Conservation (phyloP, 495 filamentous ascomycete genomes). For the Aspergillus affinis region DNA sequence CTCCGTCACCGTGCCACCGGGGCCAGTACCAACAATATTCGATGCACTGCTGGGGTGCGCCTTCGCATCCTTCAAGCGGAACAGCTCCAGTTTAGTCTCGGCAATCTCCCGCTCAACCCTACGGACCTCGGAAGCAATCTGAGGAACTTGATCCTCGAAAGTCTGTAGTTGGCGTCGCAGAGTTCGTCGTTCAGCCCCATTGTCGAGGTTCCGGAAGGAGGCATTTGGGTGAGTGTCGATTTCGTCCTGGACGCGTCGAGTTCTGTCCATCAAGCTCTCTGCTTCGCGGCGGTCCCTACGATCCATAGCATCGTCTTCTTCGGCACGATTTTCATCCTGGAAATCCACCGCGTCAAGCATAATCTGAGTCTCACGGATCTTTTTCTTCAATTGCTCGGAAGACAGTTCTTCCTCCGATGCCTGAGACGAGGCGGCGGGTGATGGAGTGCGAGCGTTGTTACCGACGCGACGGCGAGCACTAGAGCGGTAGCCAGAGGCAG, state of each 20-base stretch:
- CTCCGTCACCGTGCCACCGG: conserved; percentile 88
- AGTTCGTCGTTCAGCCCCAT: conserved; percentile 79
- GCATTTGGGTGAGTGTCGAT: conserved; percentile 90
- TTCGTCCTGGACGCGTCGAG: conserved; percentile 93
- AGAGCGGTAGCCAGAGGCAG: conserved; percentile 81
- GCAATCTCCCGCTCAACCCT: conserved; percentile 89
- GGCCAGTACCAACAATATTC: conserved; percentile 90
- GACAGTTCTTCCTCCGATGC: conserved; percentile 80
- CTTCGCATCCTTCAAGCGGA: conserved; percentile 90
- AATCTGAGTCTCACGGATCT: conserved; percentile 91
- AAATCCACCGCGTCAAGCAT: conserved; percentile 98
- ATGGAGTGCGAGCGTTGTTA: conserved; percentile 72
- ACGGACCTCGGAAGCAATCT: conserved; percentile 87
- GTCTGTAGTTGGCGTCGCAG: conserved; percentile 86
- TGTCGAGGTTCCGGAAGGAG: conserved; percentile 68
- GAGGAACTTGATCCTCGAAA: conserved; percentile 84
- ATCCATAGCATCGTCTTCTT: conserved; percentile 91
- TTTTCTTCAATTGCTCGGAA: conserved; percentile 85
- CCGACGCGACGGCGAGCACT: conserved; percentile 85
- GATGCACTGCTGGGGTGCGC: conserved; percentile 79
- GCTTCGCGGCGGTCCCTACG: conserved; percentile 87
- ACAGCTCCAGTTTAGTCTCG: conserved; percentile 89
- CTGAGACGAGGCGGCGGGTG: conserved; percentile 72
- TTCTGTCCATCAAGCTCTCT: conserved; percentile 89
- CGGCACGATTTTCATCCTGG: conserved; percentile 82